These are phyloP conservation scores for Leptographium flavum DNA, from an alignment of 2,329 filamentous ascomycete genomes.

Conservation along the genomic window DNA sequence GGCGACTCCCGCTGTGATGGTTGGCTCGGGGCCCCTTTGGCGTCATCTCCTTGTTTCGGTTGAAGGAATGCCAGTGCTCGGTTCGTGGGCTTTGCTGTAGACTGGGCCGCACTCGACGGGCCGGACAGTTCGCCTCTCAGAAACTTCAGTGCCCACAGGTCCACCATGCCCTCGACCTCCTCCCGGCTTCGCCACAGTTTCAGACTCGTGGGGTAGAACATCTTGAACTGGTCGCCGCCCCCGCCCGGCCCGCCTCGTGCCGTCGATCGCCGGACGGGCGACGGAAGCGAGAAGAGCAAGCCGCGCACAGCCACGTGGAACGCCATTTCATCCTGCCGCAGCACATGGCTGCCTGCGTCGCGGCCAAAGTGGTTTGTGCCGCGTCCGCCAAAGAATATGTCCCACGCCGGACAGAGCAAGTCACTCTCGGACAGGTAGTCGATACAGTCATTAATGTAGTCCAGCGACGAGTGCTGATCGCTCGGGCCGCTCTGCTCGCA, in stretches of 20 bases:
- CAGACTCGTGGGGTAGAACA: conserved; percentile 81
- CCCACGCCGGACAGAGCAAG: conserved; percentile 61
- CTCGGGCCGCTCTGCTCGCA: conserved; percentile 45
- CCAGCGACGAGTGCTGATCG: conserved; percentile 48
- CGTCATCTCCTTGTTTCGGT: conserved; percentile 16
- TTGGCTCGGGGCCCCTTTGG: not conserved
- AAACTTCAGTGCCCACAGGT: conserved; percentile 50
- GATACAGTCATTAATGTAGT: conserved; percentile 73
- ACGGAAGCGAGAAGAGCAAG: conserved; percentile 69
- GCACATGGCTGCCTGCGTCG: conserved; percentile 52
- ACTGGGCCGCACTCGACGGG: conserved; percentile 13
- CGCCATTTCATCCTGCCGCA: conserved; percentile 86
- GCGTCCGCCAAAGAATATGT: conserved; percentile 51
- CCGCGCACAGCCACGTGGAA: conserved; percentile 86
- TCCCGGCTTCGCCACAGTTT: conserved; percentile 75
- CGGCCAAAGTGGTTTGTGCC: conserved; percentile 23
- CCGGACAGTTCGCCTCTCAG: conserved; percentile 44
- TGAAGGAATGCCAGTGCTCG: conserved; percentile 35
- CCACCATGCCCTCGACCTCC: conserved; percentile 62
- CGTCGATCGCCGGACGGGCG: conserved; percentile 63
- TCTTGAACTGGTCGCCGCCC: conserved; percentile 56
- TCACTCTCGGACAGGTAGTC: conserved; percentile 80
- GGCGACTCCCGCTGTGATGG: not conserved
- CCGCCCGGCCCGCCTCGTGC: conserved; percentile 18
- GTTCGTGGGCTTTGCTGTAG: conserved; percentile 25